Percentiles rank a stretch among this genome's conserved stretches.
Evolutionary conservation across 176 grass and related monocot species (phyloP).

Genomic region (Eleusine indica): DNA sequence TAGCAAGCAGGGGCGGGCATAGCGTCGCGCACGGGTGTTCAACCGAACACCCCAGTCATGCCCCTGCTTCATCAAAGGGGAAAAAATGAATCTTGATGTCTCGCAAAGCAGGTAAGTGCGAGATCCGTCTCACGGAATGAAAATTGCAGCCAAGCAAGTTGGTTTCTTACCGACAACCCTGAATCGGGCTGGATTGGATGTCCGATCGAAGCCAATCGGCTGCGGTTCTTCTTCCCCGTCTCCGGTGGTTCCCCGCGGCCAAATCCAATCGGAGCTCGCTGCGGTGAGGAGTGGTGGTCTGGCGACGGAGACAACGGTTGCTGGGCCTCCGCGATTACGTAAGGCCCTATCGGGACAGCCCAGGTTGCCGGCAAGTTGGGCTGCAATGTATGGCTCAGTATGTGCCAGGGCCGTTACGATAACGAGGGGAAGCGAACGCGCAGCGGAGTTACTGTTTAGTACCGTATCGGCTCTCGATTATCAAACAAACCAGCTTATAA

Average conservation of each 20-base stretch:
- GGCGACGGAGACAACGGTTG: not conserved
- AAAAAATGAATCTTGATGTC: not conserved
- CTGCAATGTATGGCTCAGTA: no score
- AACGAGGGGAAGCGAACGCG: not conserved
- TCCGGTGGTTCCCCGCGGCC: not conserved
- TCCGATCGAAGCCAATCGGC: not conserved
- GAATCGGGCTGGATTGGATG: not conserved
- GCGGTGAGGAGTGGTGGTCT: not conserved
- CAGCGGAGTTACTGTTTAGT: not conserved
- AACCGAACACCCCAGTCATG: not conserved
- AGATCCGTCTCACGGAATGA: not conserved
- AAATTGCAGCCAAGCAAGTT: not conserved
- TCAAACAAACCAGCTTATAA: not conserved
- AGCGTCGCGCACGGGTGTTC: not conserved
- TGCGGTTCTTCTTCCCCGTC: not conserved
- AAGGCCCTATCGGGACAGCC: no score
- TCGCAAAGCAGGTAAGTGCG: not conserved
- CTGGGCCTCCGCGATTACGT: not conserved
- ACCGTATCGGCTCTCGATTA: not conserved
- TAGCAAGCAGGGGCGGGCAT: conserved; percentile 6
- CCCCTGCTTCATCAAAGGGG: not conserved
- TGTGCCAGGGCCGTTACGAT: not conserved
- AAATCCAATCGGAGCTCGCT: not conserved
- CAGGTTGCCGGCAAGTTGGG: no score
- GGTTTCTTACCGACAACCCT: not conserved